Percentiles rank a stretch among this genome's conserved stretches.
These are phyloP conservation scores for Aspergillus sp. DNA, from an alignment of 2,329 filamentous ascomycete species.

Conservation along the genomic window DNA sequence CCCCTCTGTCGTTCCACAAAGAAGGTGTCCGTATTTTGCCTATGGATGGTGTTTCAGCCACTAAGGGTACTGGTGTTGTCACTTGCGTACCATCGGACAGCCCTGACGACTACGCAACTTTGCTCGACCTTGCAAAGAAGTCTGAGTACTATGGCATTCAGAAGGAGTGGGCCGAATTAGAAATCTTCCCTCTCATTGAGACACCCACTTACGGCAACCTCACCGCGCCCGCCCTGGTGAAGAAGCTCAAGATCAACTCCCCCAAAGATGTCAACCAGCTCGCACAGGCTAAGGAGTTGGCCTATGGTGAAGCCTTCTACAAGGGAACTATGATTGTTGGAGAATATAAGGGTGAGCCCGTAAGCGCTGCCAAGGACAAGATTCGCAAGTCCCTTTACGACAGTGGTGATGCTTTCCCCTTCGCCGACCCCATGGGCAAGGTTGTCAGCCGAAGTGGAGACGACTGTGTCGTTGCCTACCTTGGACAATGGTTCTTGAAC, in stretches of 20 bases:
- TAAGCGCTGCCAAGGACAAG: conserved; percentile 83
- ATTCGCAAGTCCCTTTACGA: conserved; percentile 77
- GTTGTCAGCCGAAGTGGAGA: conserved; percentile 88
- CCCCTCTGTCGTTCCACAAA: conserved; percentile 82
- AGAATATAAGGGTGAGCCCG: conserved; percentile 82
- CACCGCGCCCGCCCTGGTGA: conserved; percentile 77
- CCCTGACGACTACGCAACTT: conserved; percentile 90
- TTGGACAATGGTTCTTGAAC: conserved; percentile 98
- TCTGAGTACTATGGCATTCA: conserved; percentile 93
- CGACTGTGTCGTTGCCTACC: conserved; percentile 86
- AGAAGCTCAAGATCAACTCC: conserved; percentile 93
- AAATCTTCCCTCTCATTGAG: conserved; percentile 84
- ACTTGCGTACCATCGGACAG: conserved; percentile 95
- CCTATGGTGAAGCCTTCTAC: conserved; percentile 97
- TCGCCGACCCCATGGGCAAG: conserved; percentile 87
- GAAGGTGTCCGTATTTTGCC: conserved; percentile 84
- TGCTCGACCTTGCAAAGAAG: conserved; percentile 88
- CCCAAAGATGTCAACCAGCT: conserved; percentile 92
- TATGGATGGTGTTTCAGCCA: conserved; percentile 89
- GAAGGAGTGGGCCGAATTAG: conserved; percentile 92
- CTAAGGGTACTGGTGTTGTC: conserved; percentile 95
- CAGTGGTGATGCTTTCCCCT: conserved; percentile 77
- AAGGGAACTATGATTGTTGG: conserved; percentile 87
- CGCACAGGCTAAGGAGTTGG: conserved; percentile 89
- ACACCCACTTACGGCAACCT: conserved; percentile 86